Base-by-base conservation (phyloP, 495 filamentous ascomycete species). In the Penicillium subrubescens region DNA sequence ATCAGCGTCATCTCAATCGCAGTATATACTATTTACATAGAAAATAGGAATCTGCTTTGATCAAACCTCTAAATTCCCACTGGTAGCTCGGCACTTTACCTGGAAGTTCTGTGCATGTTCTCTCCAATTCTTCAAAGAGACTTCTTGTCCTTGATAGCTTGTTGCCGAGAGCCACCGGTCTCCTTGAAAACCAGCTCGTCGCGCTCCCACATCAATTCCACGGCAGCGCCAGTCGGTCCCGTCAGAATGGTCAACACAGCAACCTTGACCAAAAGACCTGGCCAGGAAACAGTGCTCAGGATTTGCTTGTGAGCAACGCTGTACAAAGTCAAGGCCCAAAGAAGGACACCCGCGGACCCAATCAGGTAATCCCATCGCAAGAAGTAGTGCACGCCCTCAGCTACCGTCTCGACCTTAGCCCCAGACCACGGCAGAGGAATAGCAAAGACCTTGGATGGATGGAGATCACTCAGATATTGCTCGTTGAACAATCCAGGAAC, bases 311-410 rank as follows among this genome's bases (percentile, higher is more conserved):
- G 75, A 7, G 77, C 77, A 48, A 71, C 68, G 10, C 56, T 61
- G 29, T 79, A 75, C 23, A 89, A 64, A 8, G 77, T 79, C 12
- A 81, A 57, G 3, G 84, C 82, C 88, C 88, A 90, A 8, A 87
- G 27, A 15, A 88, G 59, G 34, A 87, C 64, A 1, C 84, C 80
- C 7, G 66, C 59, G 8, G 81, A 80, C 5, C 83, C 86, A 57
- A 84, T 78, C 64, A 86, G 73, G 23, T 87, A 76, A 60, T 90
- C 88, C 78, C 83, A 89, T 50, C 84, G 82, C 31, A 89, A 65
- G 67, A 89, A 85, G 19, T 76, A 73, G 56, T 80, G 80, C 10
- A 83, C 79, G 10, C 87, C 80, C 19, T 77, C 70, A 5, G 77
- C 81, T n/a, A 89, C 70, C 7, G 68, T 74, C 34, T 77, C 65